A percentile compares a stretch with the other conserved stretches of the same genome.
Conservation (phyloP, 345 rosid genomes). For the Rubroshorea leprosula region DNA sequence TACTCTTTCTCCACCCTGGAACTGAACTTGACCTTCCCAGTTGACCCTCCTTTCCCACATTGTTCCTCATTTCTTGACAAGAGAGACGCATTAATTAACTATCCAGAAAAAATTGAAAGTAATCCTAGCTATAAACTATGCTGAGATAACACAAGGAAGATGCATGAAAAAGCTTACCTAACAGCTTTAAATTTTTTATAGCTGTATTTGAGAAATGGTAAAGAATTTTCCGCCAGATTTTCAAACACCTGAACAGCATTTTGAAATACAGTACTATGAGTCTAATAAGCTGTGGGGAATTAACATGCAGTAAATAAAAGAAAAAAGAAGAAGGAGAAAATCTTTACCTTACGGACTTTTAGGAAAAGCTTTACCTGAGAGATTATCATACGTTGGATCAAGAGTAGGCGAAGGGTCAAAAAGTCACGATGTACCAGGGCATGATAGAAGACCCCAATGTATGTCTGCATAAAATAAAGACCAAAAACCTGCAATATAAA, state of each 20-base stretch:
- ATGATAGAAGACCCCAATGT: constrained; percentile 94
- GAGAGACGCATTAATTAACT: background rate
- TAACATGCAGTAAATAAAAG: constrained; percentile 11
- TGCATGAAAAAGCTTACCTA: constrained; percentile 35
- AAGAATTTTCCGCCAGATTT: constrained; percentile 40
- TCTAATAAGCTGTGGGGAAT: background rate
- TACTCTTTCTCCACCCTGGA: constrained; percentile 92
- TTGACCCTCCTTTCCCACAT: constrained; percentile 35
- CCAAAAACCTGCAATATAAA: constrained; percentile 76
- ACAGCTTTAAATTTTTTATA: constrained; percentile 56
- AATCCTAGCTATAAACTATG: constrained; percentile 1
- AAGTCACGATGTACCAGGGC: constrained; percentile 82
- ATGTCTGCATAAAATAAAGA: constrained; percentile 92
- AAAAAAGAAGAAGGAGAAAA: too few species aligned
- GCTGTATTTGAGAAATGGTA: constrained; percentile 80
- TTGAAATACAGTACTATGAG: constrained; percentile 1
- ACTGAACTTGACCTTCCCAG: constrained; percentile 51
- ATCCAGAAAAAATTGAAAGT: constrained; percentile 4
- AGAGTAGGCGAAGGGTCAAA: constrained; percentile 69
- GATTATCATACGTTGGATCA: constrained; percentile 76
- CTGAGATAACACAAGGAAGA: constrained; percentile 7
- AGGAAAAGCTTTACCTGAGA: constrained; percentile 41
- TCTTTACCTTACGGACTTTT: too few species aligned
- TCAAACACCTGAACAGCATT: background rate
- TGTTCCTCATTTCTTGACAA: constrained; percentile 60